These are phyloP conservation scores for Rugonectria rugulosa DNA, from an alignment of 2,329 filamentous ascomycete species.

Conservation along the genomic window DNA sequence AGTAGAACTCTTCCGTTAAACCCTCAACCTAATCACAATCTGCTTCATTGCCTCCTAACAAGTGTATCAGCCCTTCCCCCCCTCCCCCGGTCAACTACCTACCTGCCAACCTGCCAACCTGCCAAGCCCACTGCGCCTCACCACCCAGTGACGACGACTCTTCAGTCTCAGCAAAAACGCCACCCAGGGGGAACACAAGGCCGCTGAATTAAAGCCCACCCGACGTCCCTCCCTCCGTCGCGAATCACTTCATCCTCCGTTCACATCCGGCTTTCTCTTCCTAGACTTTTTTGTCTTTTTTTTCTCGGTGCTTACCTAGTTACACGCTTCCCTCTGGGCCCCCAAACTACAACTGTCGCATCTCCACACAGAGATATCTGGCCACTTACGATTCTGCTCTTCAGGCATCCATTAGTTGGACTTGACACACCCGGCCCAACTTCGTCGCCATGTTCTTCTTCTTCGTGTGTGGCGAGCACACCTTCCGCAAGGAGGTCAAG, in stretches of 20 bases:
- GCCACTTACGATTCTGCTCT: no score
- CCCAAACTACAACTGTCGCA: no score
- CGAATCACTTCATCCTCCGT: slow-evolving; percentile 14
- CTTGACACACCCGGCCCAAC: no score
- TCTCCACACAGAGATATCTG: no score
- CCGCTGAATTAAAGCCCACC: background rate
- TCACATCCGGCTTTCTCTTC: slow-evolving; percentile 14
- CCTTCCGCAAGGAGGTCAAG: slow-evolving; percentile 64
- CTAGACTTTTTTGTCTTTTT: background rate
- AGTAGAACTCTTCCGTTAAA: no score
- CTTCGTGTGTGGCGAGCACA: slow-evolving; percentile 68
- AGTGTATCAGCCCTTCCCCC: background rate
- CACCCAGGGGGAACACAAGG: background rate
- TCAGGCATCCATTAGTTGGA: no score
- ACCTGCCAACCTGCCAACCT: no score
- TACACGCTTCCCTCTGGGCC: background rate
- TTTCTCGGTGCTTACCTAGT: background rate
- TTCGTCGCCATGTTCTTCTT: slow-evolving; percentile 62
- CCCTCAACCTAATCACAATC: no score
- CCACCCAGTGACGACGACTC: slow-evolving; percentile 18
- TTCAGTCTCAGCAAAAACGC: background rate
- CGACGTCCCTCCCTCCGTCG: slow-evolving; percentile 2
- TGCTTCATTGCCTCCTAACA: background rate
- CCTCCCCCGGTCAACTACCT: no score
- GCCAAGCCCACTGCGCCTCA: slow-evolving; percentile 23